Evolutionary conservation across 1,284 basidiomycete genomes (phyloP), one percentile per base, ranked within the genome.

Genomic region (Calocybe gambosa): DNA sequence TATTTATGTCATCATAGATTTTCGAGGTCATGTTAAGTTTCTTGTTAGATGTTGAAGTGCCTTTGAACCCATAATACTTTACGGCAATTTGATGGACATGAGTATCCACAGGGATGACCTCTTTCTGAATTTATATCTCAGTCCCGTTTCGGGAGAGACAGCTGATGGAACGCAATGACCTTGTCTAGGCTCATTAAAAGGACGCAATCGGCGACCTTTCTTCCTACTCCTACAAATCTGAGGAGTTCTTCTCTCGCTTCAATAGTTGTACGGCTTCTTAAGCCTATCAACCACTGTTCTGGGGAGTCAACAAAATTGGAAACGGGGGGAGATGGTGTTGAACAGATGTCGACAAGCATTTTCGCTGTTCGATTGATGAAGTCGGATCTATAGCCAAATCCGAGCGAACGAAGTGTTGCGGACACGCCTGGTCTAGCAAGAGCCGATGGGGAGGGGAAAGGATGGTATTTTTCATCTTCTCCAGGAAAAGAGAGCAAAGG

Each of bases 141-240:
- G 23, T 29, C 31, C 12, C n/a, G 1, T 5, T n/a, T 20, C 10
- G 16, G 10, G 2, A 20, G 16, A 4, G 12, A 40, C 6, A 5
- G 23, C 19, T 3, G 10, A 46, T 10, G 8, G 37, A 36, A 9
- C 15, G 10, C 8, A 49, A 65, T 5, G 55, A 89, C 88, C 75
- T 96, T 93, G 64, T 97, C 91, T 46, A 98, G 65, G 55, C 91
- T 93, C 89, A 99, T 98, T 19, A 99, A 71, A 44, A 97, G 68
- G 26, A 99, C 75, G 60, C 96, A 99, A 61, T 98, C 95, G 0
- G 90, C 92, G 0, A 97, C 93, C 64, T 99, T 99, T 28, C 93
- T 78, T 0, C 96, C 96, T 0, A 99, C 91, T 0, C 96, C 96
- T 37, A 90, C 79, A 53, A 93, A 81, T 58, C 76, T 82, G 31